These are phyloP conservation scores for Lactuca sativa DNA, from an alignment of 129 eudicot species.

Conservation along the genomic window DNA sequence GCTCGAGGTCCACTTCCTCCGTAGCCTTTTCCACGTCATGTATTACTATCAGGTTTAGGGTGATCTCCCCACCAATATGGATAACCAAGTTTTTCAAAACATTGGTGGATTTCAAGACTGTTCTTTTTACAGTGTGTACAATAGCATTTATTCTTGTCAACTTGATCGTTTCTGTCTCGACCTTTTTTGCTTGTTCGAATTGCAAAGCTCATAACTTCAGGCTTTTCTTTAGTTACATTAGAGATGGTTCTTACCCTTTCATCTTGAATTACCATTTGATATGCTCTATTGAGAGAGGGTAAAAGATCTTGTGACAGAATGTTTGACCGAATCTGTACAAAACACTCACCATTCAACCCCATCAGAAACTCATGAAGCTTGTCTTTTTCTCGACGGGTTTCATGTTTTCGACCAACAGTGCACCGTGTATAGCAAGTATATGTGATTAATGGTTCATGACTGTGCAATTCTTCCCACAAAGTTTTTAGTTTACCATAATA, in stretches of 20 bases:
- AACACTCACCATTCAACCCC: neutral
- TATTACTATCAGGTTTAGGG: no score
- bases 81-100: neutral
- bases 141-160: neutral
- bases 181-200: neutral
- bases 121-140: neutral
- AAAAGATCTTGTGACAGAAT: neutral
- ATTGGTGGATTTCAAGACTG: neutral
- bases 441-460: neutral
- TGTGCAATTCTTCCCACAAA: constrained; percentile 2
- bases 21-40: no score
- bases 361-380: constrained; percentile 3
- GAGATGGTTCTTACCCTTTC: neutral
- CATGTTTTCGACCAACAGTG: constrained; percentile 2
- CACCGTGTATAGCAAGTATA: neutral
- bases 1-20: no score
- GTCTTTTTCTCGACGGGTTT: neutral
- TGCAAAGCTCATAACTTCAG: neutral
- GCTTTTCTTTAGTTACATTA: neutral
- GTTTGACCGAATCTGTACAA: neutral
- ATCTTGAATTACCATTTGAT: neutral
- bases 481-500: neutral
- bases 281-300: neutral
- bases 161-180: neutral
- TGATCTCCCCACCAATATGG: neutral